Evolutionary conservation across 768 basidiomycete genomes (phyloP), one percentile per base, ranked within the genome.

Genomic region (Trametes cingulata): DNA sequence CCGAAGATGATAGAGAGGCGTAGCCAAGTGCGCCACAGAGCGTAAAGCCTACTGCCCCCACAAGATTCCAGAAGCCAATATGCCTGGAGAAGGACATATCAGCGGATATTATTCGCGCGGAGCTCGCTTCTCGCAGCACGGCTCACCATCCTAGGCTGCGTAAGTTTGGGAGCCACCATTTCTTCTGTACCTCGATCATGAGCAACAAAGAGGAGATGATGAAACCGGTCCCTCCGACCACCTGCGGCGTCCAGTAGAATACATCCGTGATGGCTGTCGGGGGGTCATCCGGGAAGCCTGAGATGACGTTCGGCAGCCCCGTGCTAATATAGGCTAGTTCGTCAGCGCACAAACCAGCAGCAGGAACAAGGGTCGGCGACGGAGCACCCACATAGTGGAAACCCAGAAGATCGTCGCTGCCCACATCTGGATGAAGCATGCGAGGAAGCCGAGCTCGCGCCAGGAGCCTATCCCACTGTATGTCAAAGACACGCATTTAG

Each of bases 331-430:
- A 22, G 17, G 36, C 47, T 7, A 35, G 24, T 17, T 14, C 27
- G 49, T 49, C 33, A 56, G 40, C 29, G 29, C 29, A 41, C 13
- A 27, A 19, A 6, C 25, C 20, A 9, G 27, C 17, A 42, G 37
- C 24, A 46, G 24, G 22, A 27, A 15, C 20, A 39, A 40, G 48
- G 42, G 56, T n/a, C 3, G 41, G 19, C n/a, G 35, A 37, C 10
- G 45, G 25, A 33, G 47, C 49, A 61, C 65, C n/a, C 60, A 65
- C 61, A 68, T 49, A 0, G 65, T 41, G 70, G 72, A 36, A 36
- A 85, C 78, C 86, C 85, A 87, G 73, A 87, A 86, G 46, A 86
- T 78, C 0, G 80, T 80, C 0, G 86, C 86, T 0, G 79, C 85
- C 54, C 72, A 76, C 33, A 84, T 68, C 66, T 87, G 85, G 22